Percentiles rank a stretch among this genome's conserved stretches.
Evolutionary conservation across 2,329 filamentous ascomycete genomes (phyloP).

Genomic region (Fusarium haematococcum): DNA sequence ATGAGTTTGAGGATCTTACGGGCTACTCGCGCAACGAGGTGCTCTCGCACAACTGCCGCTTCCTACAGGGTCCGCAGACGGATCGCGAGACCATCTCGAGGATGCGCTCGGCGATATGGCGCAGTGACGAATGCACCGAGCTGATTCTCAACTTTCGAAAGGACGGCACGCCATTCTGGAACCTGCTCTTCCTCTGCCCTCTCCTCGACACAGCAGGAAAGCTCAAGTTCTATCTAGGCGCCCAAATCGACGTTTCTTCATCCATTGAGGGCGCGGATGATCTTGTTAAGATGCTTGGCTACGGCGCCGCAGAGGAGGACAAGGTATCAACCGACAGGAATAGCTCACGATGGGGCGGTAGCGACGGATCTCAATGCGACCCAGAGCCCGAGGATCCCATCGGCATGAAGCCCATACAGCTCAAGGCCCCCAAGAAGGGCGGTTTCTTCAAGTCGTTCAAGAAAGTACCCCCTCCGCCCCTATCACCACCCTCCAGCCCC

Average conservation of each 20-base stretch:
- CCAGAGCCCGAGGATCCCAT: constrained; percentile 46
- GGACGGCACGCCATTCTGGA: constrained; percentile 67
- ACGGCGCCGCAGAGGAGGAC: constrained; percentile 44
- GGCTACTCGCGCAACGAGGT: constrained; percentile 61
- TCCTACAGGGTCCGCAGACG: constrained; percentile 62
- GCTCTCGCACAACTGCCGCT: constrained; percentile 61
- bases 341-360: constrained; percentile 24
- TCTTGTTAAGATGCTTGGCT: constrained; percentile 61
- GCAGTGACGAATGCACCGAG: constrained; percentile 59
- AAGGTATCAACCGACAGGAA: constrained; percentile 11
- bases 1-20: constrained; percentile 64
- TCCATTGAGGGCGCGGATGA: constrained; percentile 63
- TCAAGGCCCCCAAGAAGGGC: constrained; percentile 43
- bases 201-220: constrained; percentile 61
- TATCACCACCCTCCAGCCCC: constrained; percentile 42
- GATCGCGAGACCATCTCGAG: constrained; percentile 55
- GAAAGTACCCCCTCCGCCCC: constrained; percentile 36
- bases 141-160: constrained; percentile 64
- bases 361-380: constrained; percentile 29
- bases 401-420: constrained; percentile 29
- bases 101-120: constrained; percentile 55
- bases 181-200: constrained; percentile 66
- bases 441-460: constrained; percentile 52
- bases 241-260: constrained; percentile 68
- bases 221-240: constrained; percentile 65